phyloP scores from a whole-genome alignment of 306 rosid species.

The Begonia masoniana region DNA sequence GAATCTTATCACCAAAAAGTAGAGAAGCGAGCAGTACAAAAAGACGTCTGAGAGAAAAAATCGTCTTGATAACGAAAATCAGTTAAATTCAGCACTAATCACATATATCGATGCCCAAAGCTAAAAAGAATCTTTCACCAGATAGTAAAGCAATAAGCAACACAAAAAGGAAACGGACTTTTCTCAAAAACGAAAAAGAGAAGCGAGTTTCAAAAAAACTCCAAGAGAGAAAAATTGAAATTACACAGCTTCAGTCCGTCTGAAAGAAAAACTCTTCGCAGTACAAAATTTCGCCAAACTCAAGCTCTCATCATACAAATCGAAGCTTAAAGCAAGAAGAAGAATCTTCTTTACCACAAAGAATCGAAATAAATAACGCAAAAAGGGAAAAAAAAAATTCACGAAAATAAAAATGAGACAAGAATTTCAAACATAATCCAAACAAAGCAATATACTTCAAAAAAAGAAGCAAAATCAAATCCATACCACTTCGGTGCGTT shows the following conservation, averaged over 20 bases:
- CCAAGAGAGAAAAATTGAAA: too few relatives aligned
- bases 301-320: not conserved
- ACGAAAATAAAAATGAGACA: not conserved
- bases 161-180: not conserved
- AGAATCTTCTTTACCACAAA: not conserved
- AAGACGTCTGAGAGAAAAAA: too few relatives aligned
- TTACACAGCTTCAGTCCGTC: constrained; percentile 47
- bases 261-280: constrained; percentile 25
- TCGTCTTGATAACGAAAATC: too few relatives aligned
- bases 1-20: not conserved
- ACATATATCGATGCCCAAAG: not conserved
- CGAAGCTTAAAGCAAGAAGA: not conserved
- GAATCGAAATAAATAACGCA: not conserved
- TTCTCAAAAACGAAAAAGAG: too few relatives aligned
- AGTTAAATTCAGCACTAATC: too few relatives aligned
- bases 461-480: constrained; percentile 4
- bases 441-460: constrained; percentile 2
- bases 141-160: not conserved
- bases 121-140: not conserved
- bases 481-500: constrained; percentile 40
- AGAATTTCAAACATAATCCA: not conserved
- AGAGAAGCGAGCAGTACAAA: not conserved
- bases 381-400: not conserved
- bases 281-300: not conserved
- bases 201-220: too few relatives aligned